Base-by-base conservation (phyloP, 371 early-diverging fungal genomes). In the Funneliformis caledonium region DNA sequence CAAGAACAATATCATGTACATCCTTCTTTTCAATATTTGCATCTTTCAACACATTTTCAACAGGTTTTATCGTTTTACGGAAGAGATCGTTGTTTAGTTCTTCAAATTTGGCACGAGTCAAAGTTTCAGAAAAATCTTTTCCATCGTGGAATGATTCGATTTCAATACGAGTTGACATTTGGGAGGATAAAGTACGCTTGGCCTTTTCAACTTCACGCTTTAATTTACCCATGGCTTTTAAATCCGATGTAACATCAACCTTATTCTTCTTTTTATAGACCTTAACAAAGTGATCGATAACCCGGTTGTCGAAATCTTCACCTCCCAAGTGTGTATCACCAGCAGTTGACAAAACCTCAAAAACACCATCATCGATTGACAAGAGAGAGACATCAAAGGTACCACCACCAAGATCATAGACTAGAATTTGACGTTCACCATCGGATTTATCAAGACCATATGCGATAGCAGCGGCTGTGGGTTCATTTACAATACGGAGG, bases 31-130 rank as follows among this genome's bases (percentile, higher is more conserved):
- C 96, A 83, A 96, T 91, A 94, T 96, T 96, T 87, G 97, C 86
- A 87, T 97, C 97, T 80, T 93, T 91, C 85, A 99, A 89, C 62
- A 96, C 96, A 91, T 95, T 97, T 88, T 97, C 97, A 81, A 99
- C 98, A 81, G 97, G 97, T 77, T 96, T 96, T 85, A 97, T 87
- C 85, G 98, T 96, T 84, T 91, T 88, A 83, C 96, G 93, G 95
- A 99, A 99, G 82, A 97, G 92, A 87, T 95, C 95, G 83, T 92
- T 93, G 92, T 95, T 94, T 76, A 99, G 92, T 88, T 98, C 97
- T 90, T 99, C 98, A 91, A 99, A 99, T 87, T 95, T 94, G 81
- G 96, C 96, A 88, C 99, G 96, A 82, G 98, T 96, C 86, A 99
- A 90, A 83, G 96, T 94, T 83, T 97, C 96, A 91, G 94, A 93